Evolutionary conservation across 2,329 filamentous ascomycete genomes (phyloP), one percentile per base, ranked within the genome.

Genomic region (Ophiognomonia clavigignenti-juglandacearum): DNA sequence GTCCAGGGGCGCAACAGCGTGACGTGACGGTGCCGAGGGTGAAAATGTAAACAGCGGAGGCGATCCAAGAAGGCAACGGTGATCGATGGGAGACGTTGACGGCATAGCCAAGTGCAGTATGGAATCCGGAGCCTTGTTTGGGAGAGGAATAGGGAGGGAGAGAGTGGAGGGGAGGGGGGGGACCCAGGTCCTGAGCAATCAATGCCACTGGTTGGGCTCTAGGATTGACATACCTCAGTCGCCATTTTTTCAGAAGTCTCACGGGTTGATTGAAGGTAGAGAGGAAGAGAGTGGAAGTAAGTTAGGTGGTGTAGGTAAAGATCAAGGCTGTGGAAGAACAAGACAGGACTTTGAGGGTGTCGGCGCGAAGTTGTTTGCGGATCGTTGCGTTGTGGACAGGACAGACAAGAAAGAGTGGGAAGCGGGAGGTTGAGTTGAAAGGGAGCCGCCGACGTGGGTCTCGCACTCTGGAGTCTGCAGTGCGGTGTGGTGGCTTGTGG

Each of bases 241-340:
- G 60, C 59, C 60, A 63, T 63, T 53, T 59, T 52, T 47, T 51
- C 26, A 24, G 50, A 32, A 43, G 24, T 53, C 40, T 38, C 52
- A 45, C 39, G 27, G 50, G 53, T 46, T 54, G 35, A 40, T 45
- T 45, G 39, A 50, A 36, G 44, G 52, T 27, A 43, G 45, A 14
- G 29, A 39, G 42, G 45, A 43, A 50, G 43, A 48, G 37, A 49
- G 43, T 50, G 48, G 45, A 52, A 36, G 47, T 22, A 18, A 20
- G 37, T 48, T 41, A 32, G 37, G 31, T 38, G 24, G 43, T n/a
- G n/a, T n/a, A n/a, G n/a, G n/a, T n/a, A n/a, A n/a, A n/a, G n/a
- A n/a, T n/a, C n/a, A n/a, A n/a, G n/a, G n/a, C n/a, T n/a, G n/a
- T n/a, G n/a, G n/a, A n/a, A n/a, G n/a, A n/a, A n/a, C n/a, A 38